Evolutionary conservation across 495 filamentous ascomycete species (phyloP).

Genomic region (Talaromyces nanjingensis): DNA sequence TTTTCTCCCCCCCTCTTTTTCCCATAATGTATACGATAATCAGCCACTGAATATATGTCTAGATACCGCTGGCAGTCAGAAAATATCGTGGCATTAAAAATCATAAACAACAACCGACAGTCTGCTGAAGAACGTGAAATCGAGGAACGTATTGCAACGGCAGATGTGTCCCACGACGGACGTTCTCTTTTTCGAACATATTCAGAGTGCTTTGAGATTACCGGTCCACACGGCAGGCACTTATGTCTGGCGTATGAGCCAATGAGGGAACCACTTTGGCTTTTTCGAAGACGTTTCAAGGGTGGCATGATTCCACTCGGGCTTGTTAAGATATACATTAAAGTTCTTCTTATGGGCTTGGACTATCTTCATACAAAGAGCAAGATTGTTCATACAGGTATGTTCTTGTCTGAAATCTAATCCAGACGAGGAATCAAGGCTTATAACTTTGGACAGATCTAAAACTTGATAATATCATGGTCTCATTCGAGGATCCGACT

Average conservation of each 20-base stretch:
- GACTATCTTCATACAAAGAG: conserved; percentile 32
- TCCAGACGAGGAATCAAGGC: conserved; percentile 8
- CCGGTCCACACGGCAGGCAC: conserved; percentile 19
- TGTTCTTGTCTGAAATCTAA: conserved; percentile 9
- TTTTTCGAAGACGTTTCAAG: conserved; percentile 20
- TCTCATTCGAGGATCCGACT: conserved; percentile 27
- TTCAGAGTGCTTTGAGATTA: conserved; percentile 24
- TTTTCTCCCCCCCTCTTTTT: too few relatives aligned
- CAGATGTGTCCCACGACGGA: conserved; percentile 20
- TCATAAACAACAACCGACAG: too few relatives aligned
- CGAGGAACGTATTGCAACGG: conserved; percentile 18
- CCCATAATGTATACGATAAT: too few relatives aligned
- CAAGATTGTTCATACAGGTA: conserved; percentile 32
- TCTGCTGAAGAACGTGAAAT: conserved; percentile 10
- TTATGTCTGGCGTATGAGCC: conserved; percentile 24
- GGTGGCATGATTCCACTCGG: conserved; percentile 15
- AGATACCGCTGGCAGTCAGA: too few relatives aligned
- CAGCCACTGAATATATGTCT: too few relatives aligned
- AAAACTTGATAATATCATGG: conserved; percentile 35
- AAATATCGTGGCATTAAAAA: too few relatives aligned
- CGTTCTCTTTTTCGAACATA: conserved; percentile 18
- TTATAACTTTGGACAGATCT: conserved; percentile 23
- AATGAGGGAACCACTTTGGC: conserved; percentile 25
- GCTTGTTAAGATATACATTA: conserved; percentile 21
- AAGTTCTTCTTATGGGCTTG: conserved; percentile 28